Evolutionary conservation across 2,329 filamentous ascomycete species (phyloP).

Genomic region (Lachnellula suecica): DNA sequence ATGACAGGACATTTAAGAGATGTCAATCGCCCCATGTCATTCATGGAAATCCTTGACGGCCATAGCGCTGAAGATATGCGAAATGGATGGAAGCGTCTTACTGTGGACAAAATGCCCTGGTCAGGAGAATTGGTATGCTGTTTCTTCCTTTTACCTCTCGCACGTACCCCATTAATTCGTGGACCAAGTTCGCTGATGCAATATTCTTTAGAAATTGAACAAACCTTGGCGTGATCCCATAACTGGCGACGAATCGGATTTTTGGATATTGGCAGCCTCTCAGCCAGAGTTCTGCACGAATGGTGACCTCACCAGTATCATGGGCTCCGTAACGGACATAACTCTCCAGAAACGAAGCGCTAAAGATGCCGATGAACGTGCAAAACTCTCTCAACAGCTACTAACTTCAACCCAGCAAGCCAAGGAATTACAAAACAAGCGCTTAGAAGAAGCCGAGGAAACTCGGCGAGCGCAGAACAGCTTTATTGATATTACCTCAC

Average conservation of each 20-base stretch:
- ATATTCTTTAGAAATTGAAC: conserved; percentile 54
- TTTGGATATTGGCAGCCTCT: conserved; percentile 73
- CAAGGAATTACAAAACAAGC: conserved; percentile 67
- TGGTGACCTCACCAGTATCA: conserved; percentile 68
- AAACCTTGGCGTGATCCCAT: conserved; percentile 52
- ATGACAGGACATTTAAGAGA: conserved; percentile 67
- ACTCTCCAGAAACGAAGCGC: conserved; percentile 81
- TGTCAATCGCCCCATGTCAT: conserved; percentile 57
- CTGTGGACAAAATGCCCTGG: conserved; percentile 60
- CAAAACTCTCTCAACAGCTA: conserved; percentile 73
- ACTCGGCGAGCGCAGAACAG: conserved; percentile 71
- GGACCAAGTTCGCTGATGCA: background rate
- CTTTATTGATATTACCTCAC: conserved; percentile 70
- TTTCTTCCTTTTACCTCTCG: background rate
- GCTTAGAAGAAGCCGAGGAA: conserved; percentile 77
- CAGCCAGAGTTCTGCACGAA: conserved; percentile 67
- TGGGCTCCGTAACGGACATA: conserved; percentile 81
- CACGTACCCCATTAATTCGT: too few species aligned
- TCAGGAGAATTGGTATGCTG: conserved; percentile 58
- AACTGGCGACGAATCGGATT: conserved; percentile 60
- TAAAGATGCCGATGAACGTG: conserved; percentile 75
- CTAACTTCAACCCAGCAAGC: conserved; percentile 61
- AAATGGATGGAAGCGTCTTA: conserved; percentile 60
- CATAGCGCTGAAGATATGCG: conserved; percentile 60
- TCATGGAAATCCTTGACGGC: conserved; percentile 68